Conservation (phyloP, 176 grass and related monocot genomes). For the Zizania latifolia region DNA sequence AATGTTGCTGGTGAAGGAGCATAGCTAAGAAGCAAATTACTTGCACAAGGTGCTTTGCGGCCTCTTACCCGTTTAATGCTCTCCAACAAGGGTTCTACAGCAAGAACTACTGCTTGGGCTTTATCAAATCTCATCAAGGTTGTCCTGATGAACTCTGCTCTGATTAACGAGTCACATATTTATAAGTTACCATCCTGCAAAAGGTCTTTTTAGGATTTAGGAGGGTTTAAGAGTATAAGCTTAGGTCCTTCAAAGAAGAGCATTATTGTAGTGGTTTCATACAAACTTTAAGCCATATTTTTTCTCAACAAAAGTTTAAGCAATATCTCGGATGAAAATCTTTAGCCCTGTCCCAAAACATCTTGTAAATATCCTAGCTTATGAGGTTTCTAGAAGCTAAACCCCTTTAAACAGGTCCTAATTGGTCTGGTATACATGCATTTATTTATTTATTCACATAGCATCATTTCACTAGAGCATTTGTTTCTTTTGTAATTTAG, state of each 20-base stretch:
- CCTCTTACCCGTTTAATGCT: slow-evolving; percentile 77
- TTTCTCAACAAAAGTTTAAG: neutral
- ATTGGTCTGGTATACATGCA: slow-evolving; percentile 10
- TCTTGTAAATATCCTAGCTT: neutral
- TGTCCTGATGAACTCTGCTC: slow-evolving; percentile 16
- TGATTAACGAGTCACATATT: neutral
- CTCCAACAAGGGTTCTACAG: slow-evolving; percentile 67
- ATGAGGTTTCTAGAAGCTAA: neutral
- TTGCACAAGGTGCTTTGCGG: slow-evolving; percentile 76
- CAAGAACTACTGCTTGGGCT: slow-evolving; percentile 90
- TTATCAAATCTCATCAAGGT: slow-evolving; percentile 99
- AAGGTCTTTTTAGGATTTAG: neutral
- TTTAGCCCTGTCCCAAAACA: neutral
- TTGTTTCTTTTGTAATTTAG: slow-evolving; percentile 40
- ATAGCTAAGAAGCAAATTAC: slow-evolving; percentile 78
- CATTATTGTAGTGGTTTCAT: neutral
- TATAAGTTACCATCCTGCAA: neutral
- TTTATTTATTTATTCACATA: neutral
- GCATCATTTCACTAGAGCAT: slow-evolving; percentile 13
- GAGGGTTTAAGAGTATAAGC: neutral
- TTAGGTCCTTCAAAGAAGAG: neutral
- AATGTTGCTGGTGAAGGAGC: slow-evolving; percentile 93
- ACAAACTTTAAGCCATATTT: neutral
- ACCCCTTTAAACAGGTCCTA: neutral
- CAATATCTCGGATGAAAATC: neutral